Base-by-base conservation (phyloP, 1,284 basidiomycete species). In the Mycosarcoma maydis region DNA sequence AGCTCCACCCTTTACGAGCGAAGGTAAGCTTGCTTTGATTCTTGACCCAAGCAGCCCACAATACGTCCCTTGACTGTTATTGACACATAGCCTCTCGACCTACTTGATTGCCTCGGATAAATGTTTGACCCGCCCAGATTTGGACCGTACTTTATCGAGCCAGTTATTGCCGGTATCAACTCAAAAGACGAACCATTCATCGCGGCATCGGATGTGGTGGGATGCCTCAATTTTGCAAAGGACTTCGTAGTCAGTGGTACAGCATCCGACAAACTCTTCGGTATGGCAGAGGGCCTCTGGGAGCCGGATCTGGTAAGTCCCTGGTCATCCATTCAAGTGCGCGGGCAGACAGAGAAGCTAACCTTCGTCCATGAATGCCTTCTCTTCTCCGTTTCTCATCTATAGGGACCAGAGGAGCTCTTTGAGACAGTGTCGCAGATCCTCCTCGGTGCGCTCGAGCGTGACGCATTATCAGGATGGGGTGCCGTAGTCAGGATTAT, bases 361-460 rank as follows among this genome's bases (percentile, higher is more conserved):
- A 49, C 26, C 24, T 4, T 34, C 46, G 8, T 6, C 13, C 11
- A 44, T 9, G 11, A 16, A 6, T 20, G 13, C 20, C 22, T 37
- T 13, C 19, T 36, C 26, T 13, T 19, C 33, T 13, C 20, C 3
- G 22, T 40, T 44, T 39, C 14, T 23, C 33, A 13, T 37, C 6
- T 4, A 44, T 52, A 86, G 84, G 93, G 90, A 81, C 89, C 94
- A 13, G 96, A 98, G 82, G 96, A 98, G 83, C 85, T 99, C 47
- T 99, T 99, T 79, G 96, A 98, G 85, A 98, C 96, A 11, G 94
- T 98, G 78, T 93, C 92, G 20, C 96, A 99, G 83, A 95, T 94
- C 9, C 84, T 99, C 54, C 84, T 98, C 78, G 98, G 95, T 76
- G 92, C 94, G 9, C 90, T 98, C 33, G 96, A 99, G 83, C 87